Percentiles rank a stretch among this genome's conserved stretches.
phyloP scores from a whole-genome alignment of 164 flowering plant species.

The Sedum album region DNA sequence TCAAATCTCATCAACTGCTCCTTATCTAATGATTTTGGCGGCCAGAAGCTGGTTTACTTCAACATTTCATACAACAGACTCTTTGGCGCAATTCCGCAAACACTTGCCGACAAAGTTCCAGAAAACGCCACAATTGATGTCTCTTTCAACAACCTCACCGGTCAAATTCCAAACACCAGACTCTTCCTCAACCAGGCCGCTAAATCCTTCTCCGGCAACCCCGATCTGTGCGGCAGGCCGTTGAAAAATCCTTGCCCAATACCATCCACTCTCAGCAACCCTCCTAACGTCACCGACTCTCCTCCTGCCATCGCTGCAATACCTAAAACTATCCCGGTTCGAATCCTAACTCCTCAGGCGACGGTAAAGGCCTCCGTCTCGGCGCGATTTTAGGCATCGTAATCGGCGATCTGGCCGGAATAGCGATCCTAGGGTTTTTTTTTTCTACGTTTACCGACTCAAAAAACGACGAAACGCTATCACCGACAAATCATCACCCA shows the following conservation, averaged over 20 bases:
- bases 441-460: conserved; percentile 35
- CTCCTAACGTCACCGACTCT: conserved; percentile 28
- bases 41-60: conserved; percentile 19
- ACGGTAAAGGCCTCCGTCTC: conserved; percentile 26
- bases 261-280: conserved; percentile 22
- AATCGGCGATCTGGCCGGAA: conserved; percentile 50
- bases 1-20: conserved; percentile 49
- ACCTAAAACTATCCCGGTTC: conserved; percentile 28
- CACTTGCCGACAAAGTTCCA: conserved; percentile 23
- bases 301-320: conserved; percentile 63
- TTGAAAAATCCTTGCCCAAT: conserved; percentile 25
- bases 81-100: conserved; percentile 31
- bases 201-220: conserved; percentile 28
- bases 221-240: conserved; percentile 34
- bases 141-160: conserved; percentile 40
- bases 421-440: conserved; percentile 36
- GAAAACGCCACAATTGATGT: conserved; percentile 29
- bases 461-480: conserved; percentile 26
- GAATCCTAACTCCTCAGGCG: conserved; percentile 17
- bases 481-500: background rate
- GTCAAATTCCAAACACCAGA: conserved; percentile 24
- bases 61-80: conserved; percentile 36
- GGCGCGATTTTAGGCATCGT: conserved; percentile 43
- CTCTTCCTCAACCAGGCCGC: conserved; percentile 22
- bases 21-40: conserved; percentile 36